Conservation (phyloP, 2,329 filamentous ascomycete genomes). For the Fusarium odoratissimum region DNA sequence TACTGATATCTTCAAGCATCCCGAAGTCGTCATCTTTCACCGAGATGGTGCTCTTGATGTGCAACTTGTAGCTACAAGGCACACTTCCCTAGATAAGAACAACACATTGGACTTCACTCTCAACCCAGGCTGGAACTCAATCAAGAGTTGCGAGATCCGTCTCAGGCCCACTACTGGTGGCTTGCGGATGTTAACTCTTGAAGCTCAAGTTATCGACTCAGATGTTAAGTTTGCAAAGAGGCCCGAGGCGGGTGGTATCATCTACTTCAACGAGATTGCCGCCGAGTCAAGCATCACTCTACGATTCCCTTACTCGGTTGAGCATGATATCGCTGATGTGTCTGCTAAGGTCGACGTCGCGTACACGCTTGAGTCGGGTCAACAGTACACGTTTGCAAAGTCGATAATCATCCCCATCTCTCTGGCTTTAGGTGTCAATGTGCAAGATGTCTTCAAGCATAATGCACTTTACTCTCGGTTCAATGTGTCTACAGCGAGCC, state of each 20-base stretch:
- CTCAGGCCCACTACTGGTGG: constrained; percentile 74
- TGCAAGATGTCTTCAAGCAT: constrained; percentile 95
- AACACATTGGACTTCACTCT: constrained; percentile 82
- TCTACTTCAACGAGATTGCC: constrained; percentile 62
- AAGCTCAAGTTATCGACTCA: constrained; percentile 63
- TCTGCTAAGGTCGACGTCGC: constrained; percentile 79
- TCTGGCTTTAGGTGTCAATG: constrained; percentile 91
- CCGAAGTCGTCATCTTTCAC: constrained; percentile 80
- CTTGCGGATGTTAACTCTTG: constrained; percentile 70
- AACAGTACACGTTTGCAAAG: constrained; percentile 52
- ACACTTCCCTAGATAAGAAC: constrained; percentile 82
- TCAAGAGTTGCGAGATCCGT: constrained; percentile 68
- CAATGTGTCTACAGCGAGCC: constrained; percentile 83
- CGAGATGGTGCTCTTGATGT: constrained; percentile 75
- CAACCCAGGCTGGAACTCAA: constrained; percentile 78
- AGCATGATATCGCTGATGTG: constrained; percentile 78
- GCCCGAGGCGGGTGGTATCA: constrained; percentile 66
- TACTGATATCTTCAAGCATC: constrained; percentile 65
- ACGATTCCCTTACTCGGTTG: constrained; percentile 83
- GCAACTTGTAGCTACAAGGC: constrained; percentile 72
- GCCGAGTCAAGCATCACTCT: constrained; percentile 65
- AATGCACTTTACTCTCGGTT: constrained; percentile 86
- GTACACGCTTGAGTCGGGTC: constrained; percentile 75
- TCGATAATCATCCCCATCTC: constrained; percentile 76
- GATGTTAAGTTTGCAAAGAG: constrained; percentile 59